A percentile compares a stretch with the other conserved stretches of the same genome.
Conservation (phyloP, 148 eudicot species). For the Chenopodium suecicum region DNA sequence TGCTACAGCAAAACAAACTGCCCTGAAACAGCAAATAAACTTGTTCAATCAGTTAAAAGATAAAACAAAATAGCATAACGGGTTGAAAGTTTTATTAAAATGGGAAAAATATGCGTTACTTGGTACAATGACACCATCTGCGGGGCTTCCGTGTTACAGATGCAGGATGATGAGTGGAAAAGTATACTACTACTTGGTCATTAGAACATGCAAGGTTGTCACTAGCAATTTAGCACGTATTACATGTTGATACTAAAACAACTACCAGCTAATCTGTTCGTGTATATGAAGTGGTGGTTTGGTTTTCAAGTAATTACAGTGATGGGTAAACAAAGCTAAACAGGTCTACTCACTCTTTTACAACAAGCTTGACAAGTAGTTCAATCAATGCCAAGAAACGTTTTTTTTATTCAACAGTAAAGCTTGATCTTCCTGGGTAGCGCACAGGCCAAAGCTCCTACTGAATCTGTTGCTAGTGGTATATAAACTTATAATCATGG, state of each 20-base stretch:
- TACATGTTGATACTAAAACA: background rate
- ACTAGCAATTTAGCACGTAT: background rate
- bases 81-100: background rate
- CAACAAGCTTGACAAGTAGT: background rate
- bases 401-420: background rate
- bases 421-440: background rate
- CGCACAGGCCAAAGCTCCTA: background rate
- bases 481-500: no score
- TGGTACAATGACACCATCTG: background rate
- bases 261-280: no score
- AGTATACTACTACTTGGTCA: background rate
- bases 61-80: background rate
- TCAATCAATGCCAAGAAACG: background rate
- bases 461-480: background rate
- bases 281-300: background rate
- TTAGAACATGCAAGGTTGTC: background rate
- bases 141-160: background rate
- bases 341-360: background rate
- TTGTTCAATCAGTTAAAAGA: slow-evolving; percentile 12
- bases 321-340: background rate
- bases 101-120: background rate
- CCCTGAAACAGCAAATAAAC: slow-evolving; percentile 46
- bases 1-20: slow-evolving; percentile 66
- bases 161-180: background rate
- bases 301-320: background rate